Percentiles rank a stretch among this genome's conserved stretches.
Evolutionary conservation across 202 grass and related monocot species (phyloP).

Genomic region (Setaria italica): DNA sequence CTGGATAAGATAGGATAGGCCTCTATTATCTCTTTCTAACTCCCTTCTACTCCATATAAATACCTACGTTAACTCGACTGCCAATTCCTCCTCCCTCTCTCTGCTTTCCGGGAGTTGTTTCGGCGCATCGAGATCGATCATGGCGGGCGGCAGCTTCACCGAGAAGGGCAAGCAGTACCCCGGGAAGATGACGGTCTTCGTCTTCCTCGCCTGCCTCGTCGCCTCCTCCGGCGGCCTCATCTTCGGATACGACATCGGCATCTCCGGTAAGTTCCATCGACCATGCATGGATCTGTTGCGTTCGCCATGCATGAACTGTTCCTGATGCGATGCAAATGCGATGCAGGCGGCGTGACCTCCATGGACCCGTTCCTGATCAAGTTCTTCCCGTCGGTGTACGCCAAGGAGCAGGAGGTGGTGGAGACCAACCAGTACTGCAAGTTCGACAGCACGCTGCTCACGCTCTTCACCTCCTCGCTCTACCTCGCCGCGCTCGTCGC

Average conservation of each 20-base stretch:
- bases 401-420: conserved; percentile 55
- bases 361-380: conserved; percentile 58
- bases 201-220: conserved; percentile 62
- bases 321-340: too few relatives aligned
- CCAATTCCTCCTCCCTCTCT: not conserved
- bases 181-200: conserved; percentile 56
- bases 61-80: not conserved
- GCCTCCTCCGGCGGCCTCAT: conserved; percentile 74
- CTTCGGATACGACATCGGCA: conserved; percentile 80
- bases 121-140: not conserved
- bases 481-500: conserved; percentile 70
- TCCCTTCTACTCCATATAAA: not conserved
- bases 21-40: not conserved
- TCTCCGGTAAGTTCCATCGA: conserved; percentile 41
- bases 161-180: conserved; percentile 38
- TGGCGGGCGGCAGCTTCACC: conserved; percentile 23
- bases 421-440: conserved; percentile 87
- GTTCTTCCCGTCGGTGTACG: conserved; percentile 74
- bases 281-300: not conserved
- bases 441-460: conserved; percentile 76
- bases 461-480: conserved; percentile 77
- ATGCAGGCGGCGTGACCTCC: conserved; percentile 58
- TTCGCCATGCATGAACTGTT: too few relatives aligned
- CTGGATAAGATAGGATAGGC: not conserved
- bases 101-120: too few relatives aligned